A percentile compares a stretch with the other conserved stretches of the same genome.
These are phyloP conservation scores for Solanum gracilifrons DNA, from an alignment of 257 asterid genomes.

Conservation along the genomic window DNA sequence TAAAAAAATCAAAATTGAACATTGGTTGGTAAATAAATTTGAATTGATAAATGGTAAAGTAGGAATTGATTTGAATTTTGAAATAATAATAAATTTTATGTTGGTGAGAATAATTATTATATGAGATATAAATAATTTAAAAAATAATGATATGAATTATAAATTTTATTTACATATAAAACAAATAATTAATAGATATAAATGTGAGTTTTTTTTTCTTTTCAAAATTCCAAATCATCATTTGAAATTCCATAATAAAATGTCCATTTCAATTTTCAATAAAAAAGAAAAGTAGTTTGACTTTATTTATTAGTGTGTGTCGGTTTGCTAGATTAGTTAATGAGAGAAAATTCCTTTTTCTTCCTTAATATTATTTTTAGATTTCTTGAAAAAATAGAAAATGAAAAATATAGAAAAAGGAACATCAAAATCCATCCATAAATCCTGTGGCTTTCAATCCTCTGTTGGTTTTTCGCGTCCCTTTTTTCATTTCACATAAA, in stretches of 20 bases:
- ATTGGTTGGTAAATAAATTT: not conserved
- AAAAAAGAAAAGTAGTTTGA: not conserved
- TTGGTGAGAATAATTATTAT: not conserved
- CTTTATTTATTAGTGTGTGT: not conserved
- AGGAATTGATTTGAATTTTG: not conserved
- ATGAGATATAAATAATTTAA: not conserved
- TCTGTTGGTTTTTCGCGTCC: constrained; percentile 42
- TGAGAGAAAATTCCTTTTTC: not conserved
- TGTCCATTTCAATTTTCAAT: not conserved
- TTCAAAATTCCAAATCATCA: not conserved
- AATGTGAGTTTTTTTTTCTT: not conserved
- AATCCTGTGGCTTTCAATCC: constrained; percentile 74
- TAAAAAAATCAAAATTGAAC: not conserved
- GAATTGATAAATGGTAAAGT: not conserved
- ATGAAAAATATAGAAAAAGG: not conserved
- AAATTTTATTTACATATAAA: too few species aligned
- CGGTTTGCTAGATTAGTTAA: not conserved
- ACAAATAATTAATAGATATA: too few species aligned
- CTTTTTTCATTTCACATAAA: not conserved
- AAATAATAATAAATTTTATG: too few species aligned
- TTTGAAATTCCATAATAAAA: not conserved
- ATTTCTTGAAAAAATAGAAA: not conserved
- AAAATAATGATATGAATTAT: too few species aligned
- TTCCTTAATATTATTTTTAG: not conserved
- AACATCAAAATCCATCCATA: constrained; percentile 48